Base-by-base conservation (phyloP, 352 stramenopile species). In the Phytophthora pluvialis region DNA sequence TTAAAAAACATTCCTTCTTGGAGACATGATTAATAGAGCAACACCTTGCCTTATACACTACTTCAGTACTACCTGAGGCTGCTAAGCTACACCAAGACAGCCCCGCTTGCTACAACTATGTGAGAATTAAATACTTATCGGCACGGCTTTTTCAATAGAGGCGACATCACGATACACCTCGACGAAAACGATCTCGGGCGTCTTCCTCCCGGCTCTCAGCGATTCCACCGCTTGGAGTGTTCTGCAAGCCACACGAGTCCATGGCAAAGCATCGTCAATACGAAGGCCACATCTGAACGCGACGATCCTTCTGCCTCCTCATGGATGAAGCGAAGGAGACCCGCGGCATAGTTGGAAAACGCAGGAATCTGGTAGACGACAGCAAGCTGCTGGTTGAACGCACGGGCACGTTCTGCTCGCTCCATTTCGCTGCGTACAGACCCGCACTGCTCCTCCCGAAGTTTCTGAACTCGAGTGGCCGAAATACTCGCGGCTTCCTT, bases 211-310 rank as follows among this genome's bases (percentile, higher is more conserved):
- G 18, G 5, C 31, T 53, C 42, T 66, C 49, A 78, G 16, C 53
- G 58, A 42, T 64, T 68, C 65, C 83, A 80, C 12, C 64, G 69
- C 64, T 88, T 91, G 1, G 83, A 94, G 61, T 88, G 83, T 56
- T 91, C 82, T 10, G 86, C 84, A 28, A 94, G 69, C 86, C 86
- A 94, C 35, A 93, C 82, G 38, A 94, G 78, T 4, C 86, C 84
- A 60, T 94, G 86, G 58, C 86, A 94, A 3, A 94, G 75, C 67
- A 94, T 73, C 25, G 86, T 89, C 44, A 94, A 68, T 29, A 93
- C 73, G 46, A 93, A 92, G 16, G 86, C 83, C 7, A 94, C 83
- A 64, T 94, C 82, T 15, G 83, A 86, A 12, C 86, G 78, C 4
- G 77, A 79, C 11, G 86, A 90, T 52, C 78, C 77, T 60, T 93